Conservation (phyloP, 371 early-diverging fungal species). For the Fennellomyces sp. region DNA sequence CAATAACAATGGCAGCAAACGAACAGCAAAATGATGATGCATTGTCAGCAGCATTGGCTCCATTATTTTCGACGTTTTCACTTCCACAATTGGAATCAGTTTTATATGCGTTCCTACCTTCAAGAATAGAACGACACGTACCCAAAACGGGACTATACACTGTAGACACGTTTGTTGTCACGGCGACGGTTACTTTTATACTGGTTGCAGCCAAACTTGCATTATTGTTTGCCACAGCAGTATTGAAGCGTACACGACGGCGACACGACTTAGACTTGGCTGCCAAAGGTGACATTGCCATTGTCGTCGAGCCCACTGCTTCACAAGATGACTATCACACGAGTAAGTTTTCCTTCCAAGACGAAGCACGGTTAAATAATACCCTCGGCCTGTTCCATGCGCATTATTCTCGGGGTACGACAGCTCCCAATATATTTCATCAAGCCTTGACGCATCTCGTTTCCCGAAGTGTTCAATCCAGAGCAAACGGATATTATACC, state of each 20-base stretch:
- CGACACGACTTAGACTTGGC: background rate
- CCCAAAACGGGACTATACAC: slow-evolving; percentile 34
- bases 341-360: slow-evolving; percentile 1
- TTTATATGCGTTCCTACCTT: slow-evolving; percentile 34
- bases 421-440: slow-evolving; percentile 34
- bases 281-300: slow-evolving; percentile 10
- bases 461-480: slow-evolving; percentile 22
- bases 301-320: slow-evolving; percentile 21
- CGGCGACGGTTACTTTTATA: slow-evolving; percentile 27
- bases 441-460: slow-evolving; percentile 29
- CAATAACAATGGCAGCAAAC: background rate
- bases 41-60: slow-evolving; percentile 16
- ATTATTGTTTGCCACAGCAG: background rate
- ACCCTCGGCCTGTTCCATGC: slow-evolving; percentile 9
- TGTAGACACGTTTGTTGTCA: slow-evolving; percentile 36
- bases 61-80: slow-evolving; percentile 23
- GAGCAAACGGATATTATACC: slow-evolving; percentile 20
- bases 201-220: slow-evolving; percentile 23
- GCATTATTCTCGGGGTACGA: slow-evolving; percentile 2
- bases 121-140: slow-evolving; percentile 20
- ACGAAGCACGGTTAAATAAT: slow-evolving; percentile 4
- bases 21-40: slow-evolving; percentile 9
- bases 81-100: slow-evolving; percentile 31
- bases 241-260: background rate
- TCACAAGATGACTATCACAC: slow-evolving; percentile 24